Percentiles rank a stretch among this genome's conserved stretches.
phyloP scores from a whole-genome alignment of 768 basidiomycete species.

The Polyporus arcularius region DNA sequence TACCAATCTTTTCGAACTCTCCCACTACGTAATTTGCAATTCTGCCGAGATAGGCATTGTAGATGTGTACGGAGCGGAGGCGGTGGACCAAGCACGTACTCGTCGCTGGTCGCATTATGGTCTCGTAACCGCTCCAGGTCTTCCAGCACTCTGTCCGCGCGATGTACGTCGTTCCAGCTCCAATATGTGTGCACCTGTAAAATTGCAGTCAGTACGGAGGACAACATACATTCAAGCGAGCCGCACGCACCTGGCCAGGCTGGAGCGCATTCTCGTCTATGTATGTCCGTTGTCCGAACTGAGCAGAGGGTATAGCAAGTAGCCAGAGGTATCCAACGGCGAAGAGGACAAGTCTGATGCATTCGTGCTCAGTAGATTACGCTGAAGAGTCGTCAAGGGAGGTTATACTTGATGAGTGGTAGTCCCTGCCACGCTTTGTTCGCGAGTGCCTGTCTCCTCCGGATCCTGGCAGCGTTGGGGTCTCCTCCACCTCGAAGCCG shows the following conservation, averaged over 20 bases:
- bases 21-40: slow-evolving; percentile 60
- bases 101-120: slow-evolving; percentile 62
- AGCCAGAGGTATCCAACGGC: slow-evolving; percentile 81
- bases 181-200: slow-evolving; percentile 86
- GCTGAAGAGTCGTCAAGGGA: not conserved
- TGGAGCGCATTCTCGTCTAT: slow-evolving; percentile 97
- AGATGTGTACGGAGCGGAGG: not conserved
- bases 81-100: slow-evolving; percentile 50
- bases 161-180: slow-evolving; percentile 88
- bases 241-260: slow-evolving; percentile 73
- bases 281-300: slow-evolving; percentile 69
- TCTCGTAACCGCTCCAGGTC: slow-evolving; percentile 65
- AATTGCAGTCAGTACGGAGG: no score
- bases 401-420: slow-evolving; percentile 28
- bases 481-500: slow-evolving; percentile 11
- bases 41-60: slow-evolving; percentile 38
- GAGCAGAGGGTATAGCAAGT: slow-evolving; percentile 66
- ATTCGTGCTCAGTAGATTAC: not conserved
- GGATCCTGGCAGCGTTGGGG: slow-evolving; percentile 42
- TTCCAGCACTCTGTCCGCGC: slow-evolving; percentile 79
- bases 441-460: slow-evolving; percentile 43
- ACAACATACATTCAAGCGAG: not conserved
- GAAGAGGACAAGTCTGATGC: slow-evolving; percentile 56
- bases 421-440: slow-evolving; percentile 35
- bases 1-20: slow-evolving; percentile 75